A percentile compares a stretch with the other conserved stretches of the same genome.
These are phyloP conservation scores for Xylaria telfairii DNA, from an alignment of 495 filamentous ascomycete genomes.

Conservation along the genomic window DNA sequence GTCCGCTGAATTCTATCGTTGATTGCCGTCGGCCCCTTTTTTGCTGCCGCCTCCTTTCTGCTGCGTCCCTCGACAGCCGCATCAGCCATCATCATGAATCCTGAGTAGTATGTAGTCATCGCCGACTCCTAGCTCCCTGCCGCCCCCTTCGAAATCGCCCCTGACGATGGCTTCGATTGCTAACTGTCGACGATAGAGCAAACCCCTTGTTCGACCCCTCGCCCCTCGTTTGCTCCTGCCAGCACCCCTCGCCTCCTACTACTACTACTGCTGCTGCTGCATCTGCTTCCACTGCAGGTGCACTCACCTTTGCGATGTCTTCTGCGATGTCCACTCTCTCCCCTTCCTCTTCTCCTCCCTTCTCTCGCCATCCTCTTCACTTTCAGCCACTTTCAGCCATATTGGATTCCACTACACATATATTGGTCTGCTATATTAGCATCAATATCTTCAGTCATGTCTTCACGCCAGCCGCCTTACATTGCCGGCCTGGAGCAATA, in stretches of 20 bases:
- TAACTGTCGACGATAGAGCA: slow-evolving; percentile 38
- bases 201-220: slow-evolving; percentile 27
- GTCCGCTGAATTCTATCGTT: slow-evolving; percentile 15
- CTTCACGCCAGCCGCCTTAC: slow-evolving; percentile 6
- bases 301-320: slow-evolving; percentile 5
- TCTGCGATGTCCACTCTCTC: background rate
- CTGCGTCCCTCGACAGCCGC: slow-evolving; percentile 29
- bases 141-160: slow-evolving; percentile 21
- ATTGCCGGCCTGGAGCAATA: slow-evolving; percentile 27
- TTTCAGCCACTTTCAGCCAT: background rate
- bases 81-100: slow-evolving; percentile 76
- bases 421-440: slow-evolving; percentile 9
- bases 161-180: slow-evolving; percentile 26
- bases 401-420: background rate
- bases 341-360: slow-evolving; percentile 9
- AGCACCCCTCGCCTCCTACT: slow-evolving; percentile 19
- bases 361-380: background rate
- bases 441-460: slow-evolving; percentile 32
- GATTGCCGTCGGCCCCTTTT: slow-evolving; percentile 23
- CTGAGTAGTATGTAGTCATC: slow-evolving; percentile 81
- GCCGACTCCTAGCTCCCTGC: slow-evolving; percentile 23
- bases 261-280: background rate
- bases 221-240: slow-evolving; percentile 23
- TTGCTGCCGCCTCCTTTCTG: slow-evolving; percentile 24
- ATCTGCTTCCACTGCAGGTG: slow-evolving; percentile 3